Base-by-base conservation (phyloP, 1,284 basidiomycete genomes). In the Tilletiopsis washingtonensis region DNA sequence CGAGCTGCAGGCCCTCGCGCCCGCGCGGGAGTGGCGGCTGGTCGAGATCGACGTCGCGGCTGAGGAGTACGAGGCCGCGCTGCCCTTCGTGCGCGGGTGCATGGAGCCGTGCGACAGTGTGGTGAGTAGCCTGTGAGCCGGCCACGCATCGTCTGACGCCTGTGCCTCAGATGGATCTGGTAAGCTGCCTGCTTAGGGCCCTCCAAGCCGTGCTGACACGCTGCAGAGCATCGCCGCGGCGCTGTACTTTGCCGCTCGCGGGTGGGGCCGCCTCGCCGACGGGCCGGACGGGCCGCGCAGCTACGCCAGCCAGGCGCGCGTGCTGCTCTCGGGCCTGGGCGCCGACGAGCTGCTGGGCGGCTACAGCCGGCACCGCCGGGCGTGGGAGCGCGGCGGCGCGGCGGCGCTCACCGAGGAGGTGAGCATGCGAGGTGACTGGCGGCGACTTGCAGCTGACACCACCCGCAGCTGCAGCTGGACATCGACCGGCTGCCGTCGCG, bases 261-360 rank as follows among this genome's bases (percentile, higher is more conserved):
- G 87, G 0, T 62, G 76, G 32, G 91, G 90, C 0, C 15, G 23
- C 19, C 23, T 37, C 6, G 25, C 21, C 17, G 41, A 50, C 20
- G 2, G 34, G 46, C 6, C 6, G 5, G n/a, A 32, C 5, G n/a
- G 7, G 6, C n/a, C 7, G 37, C 15, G 2, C 17, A 15, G 19
- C 15, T 43, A 51, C 9, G n/a, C 29, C 23, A 43, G 47, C n/a
- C 24, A 12, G 3, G 88, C 93, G 0, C 81, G 82, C 38, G 90
- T 97, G 0, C 78, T 96, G 15, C 75, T 99, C 20, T 93, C 84
- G 53, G 94, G 94, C 0, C 77, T 99, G 2, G 94, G 94, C 0
- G 89, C 94, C 0, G 93, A 98, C 71, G 93, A 98, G 73, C 79
- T 96, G 24, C 78, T 98, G 1, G 94, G 89, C 1, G 94, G 94